Evolutionary conservation across 2,329 filamentous ascomycete genomes (phyloP).

Genomic region (Neophaeococcomyces mojaviensis): DNA sequence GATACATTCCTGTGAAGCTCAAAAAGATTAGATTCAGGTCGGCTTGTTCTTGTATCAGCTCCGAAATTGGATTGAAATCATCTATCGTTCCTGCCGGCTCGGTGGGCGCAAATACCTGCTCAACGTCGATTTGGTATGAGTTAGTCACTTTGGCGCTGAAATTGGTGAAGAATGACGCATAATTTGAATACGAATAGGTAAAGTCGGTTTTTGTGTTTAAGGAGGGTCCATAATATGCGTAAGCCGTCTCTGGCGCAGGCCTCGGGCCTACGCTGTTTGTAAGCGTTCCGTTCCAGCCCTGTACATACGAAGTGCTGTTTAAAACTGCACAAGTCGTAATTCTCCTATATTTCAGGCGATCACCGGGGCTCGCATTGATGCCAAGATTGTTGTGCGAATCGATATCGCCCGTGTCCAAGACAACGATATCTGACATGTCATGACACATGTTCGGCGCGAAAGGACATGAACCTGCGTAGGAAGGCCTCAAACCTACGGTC

Average conservation of each 20-base stretch:
- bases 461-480: constrained; percentile 9
- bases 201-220: constrained; percentile 12
- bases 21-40: constrained; percentile 15
- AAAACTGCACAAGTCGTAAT: constrained; percentile 17
- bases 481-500: not conserved
- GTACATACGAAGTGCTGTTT: constrained; percentile 9
- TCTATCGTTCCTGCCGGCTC: constrained; percentile 3
- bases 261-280: not conserved
- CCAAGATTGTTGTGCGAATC: constrained; percentile 18
- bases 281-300: constrained; percentile 12
- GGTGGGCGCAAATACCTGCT: no score
- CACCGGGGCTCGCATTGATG: constrained; percentile 15
- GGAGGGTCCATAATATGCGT: constrained; percentile 14
- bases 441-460: constrained; percentile 13
- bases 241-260: not conserved
- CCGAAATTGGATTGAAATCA: constrained; percentile 14
- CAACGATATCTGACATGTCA: constrained; percentile 2
- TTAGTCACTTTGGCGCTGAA: constrained; percentile 12
- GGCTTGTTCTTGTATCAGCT: constrained; percentile 8
- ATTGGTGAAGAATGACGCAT: constrained; percentile 13
- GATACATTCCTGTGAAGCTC: constrained; percentile 15
- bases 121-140: constrained; percentile 14
- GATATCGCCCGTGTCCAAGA: constrained; percentile 16
- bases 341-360: constrained; percentile 15
- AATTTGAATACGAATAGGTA: constrained; percentile 16